A percentile compares a stretch with the other conserved stretches of the same genome.
Conservation (phyloP, 805 yeast species). For the Kuraishia borneana region DNA sequence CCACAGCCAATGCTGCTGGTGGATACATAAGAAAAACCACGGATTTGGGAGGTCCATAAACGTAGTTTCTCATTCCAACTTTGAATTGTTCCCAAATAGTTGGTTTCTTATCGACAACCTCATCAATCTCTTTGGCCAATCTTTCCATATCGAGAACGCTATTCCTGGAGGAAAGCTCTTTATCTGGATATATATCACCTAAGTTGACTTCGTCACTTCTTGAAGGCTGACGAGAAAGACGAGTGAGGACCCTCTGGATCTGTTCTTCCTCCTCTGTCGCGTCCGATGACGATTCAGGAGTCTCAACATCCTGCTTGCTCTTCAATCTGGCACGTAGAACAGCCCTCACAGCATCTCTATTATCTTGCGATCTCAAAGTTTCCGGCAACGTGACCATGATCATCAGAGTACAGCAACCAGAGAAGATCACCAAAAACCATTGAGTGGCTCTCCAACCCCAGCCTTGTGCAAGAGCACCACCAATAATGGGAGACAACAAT, state of each 20-base stretch:
- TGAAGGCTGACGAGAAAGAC: conserved; percentile 18
- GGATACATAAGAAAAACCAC: conserved; percentile 55
- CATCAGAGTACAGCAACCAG: conserved; percentile 39
- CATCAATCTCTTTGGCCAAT: conserved; percentile 7
- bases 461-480: conserved; percentile 58
- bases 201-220: conserved; percentile 11
- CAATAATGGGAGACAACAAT: conserved; percentile 65
- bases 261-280: conserved; percentile 2
- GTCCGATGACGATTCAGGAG: background rate
- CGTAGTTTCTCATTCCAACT: conserved; percentile 28
- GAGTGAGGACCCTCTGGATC: conserved; percentile 22
- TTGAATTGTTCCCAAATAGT: conserved; percentile 14
- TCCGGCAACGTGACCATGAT: conserved; percentile 63
- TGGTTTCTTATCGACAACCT: conserved; percentile 5
- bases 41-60: conserved; percentile 51
- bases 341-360: conserved; percentile 38
- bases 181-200: conserved; percentile 21
- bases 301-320: conserved; percentile 4
- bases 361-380: conserved; percentile 57
- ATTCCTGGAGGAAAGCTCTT: background rate
- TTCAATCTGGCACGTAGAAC: conserved; percentile 21
- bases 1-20: conserved; percentile 57
- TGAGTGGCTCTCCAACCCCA: conserved; percentile 90
- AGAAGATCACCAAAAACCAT: conserved; percentile 66
- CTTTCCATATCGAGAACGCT: conserved; percentile 6